Conservation (phyloP, 2,329 filamentous ascomycete genomes). For the Talaromyces rugulosus region DNA sequence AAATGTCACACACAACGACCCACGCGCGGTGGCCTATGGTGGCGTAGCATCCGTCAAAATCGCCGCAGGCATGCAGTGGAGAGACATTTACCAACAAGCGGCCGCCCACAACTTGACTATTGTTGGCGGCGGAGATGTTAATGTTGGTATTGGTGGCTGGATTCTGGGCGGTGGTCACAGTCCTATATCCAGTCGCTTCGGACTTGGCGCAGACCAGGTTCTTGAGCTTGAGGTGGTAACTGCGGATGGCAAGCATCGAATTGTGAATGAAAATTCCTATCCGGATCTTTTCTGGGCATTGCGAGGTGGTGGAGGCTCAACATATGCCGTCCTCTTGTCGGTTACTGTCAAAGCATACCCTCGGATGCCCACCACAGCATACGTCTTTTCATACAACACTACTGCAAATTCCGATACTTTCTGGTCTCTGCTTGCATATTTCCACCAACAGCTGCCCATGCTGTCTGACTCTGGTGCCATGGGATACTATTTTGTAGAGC, state of each 20-base stretch:
- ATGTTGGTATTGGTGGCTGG: conserved; percentile 59
- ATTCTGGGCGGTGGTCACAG: conserved; percentile 59
- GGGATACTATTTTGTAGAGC: conserved; percentile 1
- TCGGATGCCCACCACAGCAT: conserved; percentile 21
- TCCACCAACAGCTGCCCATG: background rate
- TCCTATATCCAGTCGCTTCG: conserved; percentile 18
- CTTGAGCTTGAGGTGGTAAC: conserved; percentile 56
- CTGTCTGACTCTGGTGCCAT: conserved; percentile 1
- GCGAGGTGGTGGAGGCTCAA: conserved; percentile 49
- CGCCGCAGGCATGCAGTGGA: conserved; percentile 4
- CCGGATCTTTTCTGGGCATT: conserved; percentile 49
- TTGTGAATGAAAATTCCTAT: conserved; percentile 12
- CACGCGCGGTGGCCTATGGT: background rate
- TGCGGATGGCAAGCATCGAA: conserved; percentile 21
- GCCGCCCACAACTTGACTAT: conserved; percentile 46
- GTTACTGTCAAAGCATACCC: conserved; percentile 52
- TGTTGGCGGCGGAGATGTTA: conserved; percentile 48
- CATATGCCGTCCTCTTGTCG: conserved; percentile 49
- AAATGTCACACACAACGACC: conserved; percentile 31
- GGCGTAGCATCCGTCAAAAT: conserved; percentile 4
- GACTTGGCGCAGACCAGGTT: conserved; percentile 57
- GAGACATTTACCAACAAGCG: conserved; percentile 22
- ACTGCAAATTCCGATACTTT: background rate
- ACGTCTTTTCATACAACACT: conserved; percentile 1
- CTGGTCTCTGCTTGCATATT: conserved; percentile 1